These are phyloP conservation scores for Gentiana dahurica DNA, from an alignment of 257 asterid species.

Conservation along the genomic window DNA sequence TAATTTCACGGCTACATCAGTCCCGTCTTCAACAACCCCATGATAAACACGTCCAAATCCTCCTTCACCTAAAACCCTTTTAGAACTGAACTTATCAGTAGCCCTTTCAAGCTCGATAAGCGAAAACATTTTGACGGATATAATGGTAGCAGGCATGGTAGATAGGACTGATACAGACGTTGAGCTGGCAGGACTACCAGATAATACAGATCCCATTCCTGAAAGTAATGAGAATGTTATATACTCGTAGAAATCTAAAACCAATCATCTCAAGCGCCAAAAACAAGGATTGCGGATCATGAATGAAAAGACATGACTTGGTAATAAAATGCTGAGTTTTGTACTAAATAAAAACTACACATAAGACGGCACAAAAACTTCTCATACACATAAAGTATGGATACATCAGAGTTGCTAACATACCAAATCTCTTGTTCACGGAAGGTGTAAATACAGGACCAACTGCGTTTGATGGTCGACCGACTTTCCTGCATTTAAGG, in stretches of 20 bases:
- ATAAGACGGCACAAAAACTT: no score
- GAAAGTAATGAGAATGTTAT: slow-evolving; percentile 13
- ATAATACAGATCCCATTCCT: slow-evolving; percentile 68
- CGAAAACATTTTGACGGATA: slow-evolving; percentile 81
- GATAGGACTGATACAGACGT: slow-evolving; percentile 67
- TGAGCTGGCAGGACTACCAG: slow-evolving; percentile 87
- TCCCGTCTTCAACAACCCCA: slow-evolving; percentile 67
- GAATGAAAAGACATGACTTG: no score
- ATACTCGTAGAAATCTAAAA: no score
- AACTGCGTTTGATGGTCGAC: slow-evolving; percentile 62
- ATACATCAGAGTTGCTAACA: slow-evolving; percentile 1
- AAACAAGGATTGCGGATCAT: not conserved
- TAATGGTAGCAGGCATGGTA: slow-evolving; percentile 74
- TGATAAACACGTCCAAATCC: slow-evolving; percentile 98
- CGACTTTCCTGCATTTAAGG: slow-evolving; percentile 61
- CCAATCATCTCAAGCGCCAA: not conserved
- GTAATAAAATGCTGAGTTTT: no score
- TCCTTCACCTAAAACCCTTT: slow-evolving; percentile 87
- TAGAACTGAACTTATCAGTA: slow-evolving; percentile 71
- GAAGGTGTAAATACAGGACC: slow-evolving; percentile 67
- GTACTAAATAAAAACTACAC: no score
- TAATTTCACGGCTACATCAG: slow-evolving; percentile 79
- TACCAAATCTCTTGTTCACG: slow-evolving; percentile 78
- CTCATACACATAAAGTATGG: not conserved
- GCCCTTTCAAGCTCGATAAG: slow-evolving; percentile 83